These are phyloP conservation scores for Sporothrix phasma DNA, from an alignment of 2,329 filamentous ascomycete genomes.

Conservation along the genomic window DNA sequence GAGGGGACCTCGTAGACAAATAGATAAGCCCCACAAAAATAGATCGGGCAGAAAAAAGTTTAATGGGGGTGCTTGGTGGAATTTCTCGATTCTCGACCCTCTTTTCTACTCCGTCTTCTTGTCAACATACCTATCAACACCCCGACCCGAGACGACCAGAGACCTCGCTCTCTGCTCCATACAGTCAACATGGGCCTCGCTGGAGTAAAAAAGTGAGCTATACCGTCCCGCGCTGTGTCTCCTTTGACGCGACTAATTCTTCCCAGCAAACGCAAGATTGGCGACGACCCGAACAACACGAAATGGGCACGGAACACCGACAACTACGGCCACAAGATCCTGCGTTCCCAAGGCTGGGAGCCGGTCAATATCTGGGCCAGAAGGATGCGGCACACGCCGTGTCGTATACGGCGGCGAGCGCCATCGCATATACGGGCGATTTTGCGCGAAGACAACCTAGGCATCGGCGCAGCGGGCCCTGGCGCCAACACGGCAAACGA, in stretches of 20 bases:
- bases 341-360: conserved; percentile 81
- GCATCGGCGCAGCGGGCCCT: conserved; percentile 65
- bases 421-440: conserved; percentile 75
- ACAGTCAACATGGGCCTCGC: conserved; percentile 53
- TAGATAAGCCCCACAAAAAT: conserved; percentile 16
- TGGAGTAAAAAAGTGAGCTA: conserved; percentile 52
- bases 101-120: neutral
- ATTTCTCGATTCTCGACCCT: neutral
- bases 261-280: conserved; percentile 53
- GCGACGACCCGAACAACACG: conserved; percentile 90
- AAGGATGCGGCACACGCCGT: conserved; percentile 64
- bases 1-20: too few relatives aligned
- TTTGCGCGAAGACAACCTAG: conserved; percentile 84
- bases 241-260: neutral
- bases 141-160: neutral
- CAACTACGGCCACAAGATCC: conserved; percentile 81
- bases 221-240: too few relatives aligned
- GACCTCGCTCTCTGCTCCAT: neutral
- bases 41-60: conserved; percentile 14
- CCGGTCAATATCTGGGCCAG: conserved; percentile 72
- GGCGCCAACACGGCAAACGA: conserved; percentile 54
- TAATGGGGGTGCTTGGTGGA: neutral
- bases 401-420: conserved; percentile 69
- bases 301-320: conserved; percentile 76
- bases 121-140: neutral